These are phyloP conservation scores for Metschnikowia lochheadii DNA, from an alignment of 805 yeast genomes.

Conservation along the genomic window DNA sequence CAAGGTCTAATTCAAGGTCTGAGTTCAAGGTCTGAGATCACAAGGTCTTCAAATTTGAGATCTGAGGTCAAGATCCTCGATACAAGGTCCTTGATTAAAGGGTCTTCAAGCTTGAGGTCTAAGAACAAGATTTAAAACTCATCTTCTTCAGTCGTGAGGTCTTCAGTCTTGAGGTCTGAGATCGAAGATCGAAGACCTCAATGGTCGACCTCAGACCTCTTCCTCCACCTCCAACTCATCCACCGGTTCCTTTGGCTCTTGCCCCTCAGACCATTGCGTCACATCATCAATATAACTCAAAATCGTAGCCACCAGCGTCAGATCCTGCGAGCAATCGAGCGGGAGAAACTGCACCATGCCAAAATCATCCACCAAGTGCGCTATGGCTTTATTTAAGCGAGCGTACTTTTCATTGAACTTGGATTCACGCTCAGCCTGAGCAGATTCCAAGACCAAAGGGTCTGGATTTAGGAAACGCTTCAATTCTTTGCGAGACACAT, in stretches of 20 bases:
- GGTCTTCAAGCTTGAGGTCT: no score
- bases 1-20: no score
- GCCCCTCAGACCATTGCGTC: constrained; percentile 95
- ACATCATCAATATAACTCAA: constrained; percentile 92
- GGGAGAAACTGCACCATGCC: constrained; percentile 99
- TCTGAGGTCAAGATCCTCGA: no score
- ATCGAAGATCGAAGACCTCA: no score
- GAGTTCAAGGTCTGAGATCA: no score
- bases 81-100: no score
- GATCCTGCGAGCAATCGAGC: constrained; percentile 62
- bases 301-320: constrained; percentile 75
- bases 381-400: constrained; percentile 74
- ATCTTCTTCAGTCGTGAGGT: no score
- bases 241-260: constrained; percentile 94
- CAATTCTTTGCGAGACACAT: constrained; percentile 67
- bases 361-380: constrained; percentile 89
- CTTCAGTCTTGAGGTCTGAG: neutral
- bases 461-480: constrained; percentile 90
- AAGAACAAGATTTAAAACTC: no score
- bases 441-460: constrained; percentile 58
- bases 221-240: constrained; percentile 32
- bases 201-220: neutral
- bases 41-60: no score
- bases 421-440: constrained; percentile 7
- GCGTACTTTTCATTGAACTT: constrained; percentile 53